A percentile compares a stretch with the other conserved stretches of the same genome.
Conservation (phyloP, 306 rosid species). For the Myrica gale region DNA sequence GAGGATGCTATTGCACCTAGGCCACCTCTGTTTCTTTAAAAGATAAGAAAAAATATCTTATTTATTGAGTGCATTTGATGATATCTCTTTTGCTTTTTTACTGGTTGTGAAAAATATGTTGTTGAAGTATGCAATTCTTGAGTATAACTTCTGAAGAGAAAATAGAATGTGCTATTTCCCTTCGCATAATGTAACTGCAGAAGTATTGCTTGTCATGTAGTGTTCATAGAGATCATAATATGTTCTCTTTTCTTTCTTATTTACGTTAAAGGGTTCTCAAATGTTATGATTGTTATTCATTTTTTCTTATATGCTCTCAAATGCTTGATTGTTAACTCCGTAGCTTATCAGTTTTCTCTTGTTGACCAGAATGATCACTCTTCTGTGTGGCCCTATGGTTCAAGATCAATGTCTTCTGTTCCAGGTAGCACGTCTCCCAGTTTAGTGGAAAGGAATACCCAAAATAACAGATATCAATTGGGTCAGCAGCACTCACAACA, state of each 20-base stretch:
- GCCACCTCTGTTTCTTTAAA: neutral
- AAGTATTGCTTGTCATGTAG: neutral
- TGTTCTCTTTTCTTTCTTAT: too few species aligned
- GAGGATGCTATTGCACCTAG: neutral
- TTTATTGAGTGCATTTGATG: neutral
- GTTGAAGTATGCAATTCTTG: neutral
- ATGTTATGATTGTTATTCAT: too few species aligned
- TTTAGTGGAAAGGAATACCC: slow-evolving; percentile 27
- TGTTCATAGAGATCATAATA: too few species aligned
- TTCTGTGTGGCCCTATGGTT: slow-evolving; percentile 28
- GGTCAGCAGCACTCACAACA: slow-evolving; percentile 28
- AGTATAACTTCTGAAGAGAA: neutral
- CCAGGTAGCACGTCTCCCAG: slow-evolving; percentile 31
- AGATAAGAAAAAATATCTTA: neutral
- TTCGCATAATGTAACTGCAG: neutral
- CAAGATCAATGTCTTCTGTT: slow-evolving; percentile 27
- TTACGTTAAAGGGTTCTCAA: neutral
- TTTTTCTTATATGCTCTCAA: too few species aligned
- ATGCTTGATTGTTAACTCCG: too few species aligned
- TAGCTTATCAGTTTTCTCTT: neutral
- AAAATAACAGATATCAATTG: slow-evolving; percentile 27
- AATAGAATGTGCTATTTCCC: too few species aligned
- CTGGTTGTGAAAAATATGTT: neutral
- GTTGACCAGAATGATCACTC: slow-evolving; percentile 18
- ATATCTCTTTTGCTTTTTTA: too few species aligned